Base-by-base conservation (phyloP, 306 rosid species). In the Parietaria judaica region DNA sequence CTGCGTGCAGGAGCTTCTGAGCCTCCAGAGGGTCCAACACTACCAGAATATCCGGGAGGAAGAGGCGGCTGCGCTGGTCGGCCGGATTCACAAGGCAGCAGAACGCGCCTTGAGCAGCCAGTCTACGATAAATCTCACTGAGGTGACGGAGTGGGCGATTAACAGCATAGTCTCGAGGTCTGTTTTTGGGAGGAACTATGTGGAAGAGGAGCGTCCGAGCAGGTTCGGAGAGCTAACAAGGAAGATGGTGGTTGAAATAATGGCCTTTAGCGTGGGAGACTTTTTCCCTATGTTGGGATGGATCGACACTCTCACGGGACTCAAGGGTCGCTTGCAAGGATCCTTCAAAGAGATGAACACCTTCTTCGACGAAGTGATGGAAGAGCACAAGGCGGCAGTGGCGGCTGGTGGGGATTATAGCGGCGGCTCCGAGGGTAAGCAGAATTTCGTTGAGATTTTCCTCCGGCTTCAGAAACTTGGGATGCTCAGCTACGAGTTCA, bases 281-380 rank as follows among this genome's bases (percentile, higher is more conserved):
- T 65, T 44, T 53, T 79, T 65, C 52, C 84, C 79, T 60, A 57
- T 11, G 5, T 60, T 80, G 49, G 37, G 66, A 35, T 81, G 85
- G 85, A 2, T 81, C 41, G 87, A 79, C 36, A 16, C 7, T 64
- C 41, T 81, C 1, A 76, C 58, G 0, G 83, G 83, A 0, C 49
- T 41, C 3, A 49, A 55, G 16, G 16, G 54, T 0, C 7, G 58
- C 0, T 16, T 84, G 9, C 74, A 67, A 56, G 14, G 66, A 6
- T 47, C 61, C 15, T 69, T 58, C 11, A 0, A 0, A 15, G 63
- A 51, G 4, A 9, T 74, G 3, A 80, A 81, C 60, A 2, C 2
- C 12, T 73, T 79, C 44, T 54, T 70, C 7, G 78, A 65, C 11
- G 7, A 66, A 38, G 50, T 79, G 3, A 45, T 81, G 45, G 73